A percentile compares a stretch with the other conserved stretches of the same genome.
These are phyloP conservation scores for Geranium brycei DNA, from an alignment of 345 rosid genomes.

Conservation along the genomic window DNA sequence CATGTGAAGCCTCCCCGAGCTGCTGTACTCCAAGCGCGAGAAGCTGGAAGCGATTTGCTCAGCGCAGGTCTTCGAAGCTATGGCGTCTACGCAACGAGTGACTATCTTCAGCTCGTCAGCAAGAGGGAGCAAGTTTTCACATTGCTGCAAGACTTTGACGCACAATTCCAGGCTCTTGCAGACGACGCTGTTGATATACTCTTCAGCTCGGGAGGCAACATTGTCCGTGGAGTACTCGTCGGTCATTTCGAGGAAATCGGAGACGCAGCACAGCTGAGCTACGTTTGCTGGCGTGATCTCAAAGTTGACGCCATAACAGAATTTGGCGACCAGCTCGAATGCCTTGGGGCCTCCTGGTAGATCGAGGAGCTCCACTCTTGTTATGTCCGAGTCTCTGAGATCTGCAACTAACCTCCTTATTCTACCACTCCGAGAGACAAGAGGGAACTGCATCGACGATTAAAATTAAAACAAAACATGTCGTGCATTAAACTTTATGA, in stretches of 20 bases:
- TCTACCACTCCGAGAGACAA: slow-evolving; percentile 82
- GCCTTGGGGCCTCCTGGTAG: slow-evolving; percentile 80
- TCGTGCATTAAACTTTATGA: too few relatives aligned
- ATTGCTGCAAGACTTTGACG: slow-evolving; percentile 76
- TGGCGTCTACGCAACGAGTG: slow-evolving; percentile 73
- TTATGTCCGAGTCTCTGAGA: slow-evolving; percentile 75
- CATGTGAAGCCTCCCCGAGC: slow-evolving; percentile 97
- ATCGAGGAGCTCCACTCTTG: slow-evolving; percentile 82
- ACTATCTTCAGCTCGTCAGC: slow-evolving; percentile 79
- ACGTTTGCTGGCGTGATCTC: slow-evolving; percentile 83
- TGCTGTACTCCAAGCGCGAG: slow-evolving; percentile 87
- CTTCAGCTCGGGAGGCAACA: slow-evolving; percentile 78
- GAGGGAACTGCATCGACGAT: slow-evolving; percentile 59
- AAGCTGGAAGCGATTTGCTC: slow-evolving; percentile 97
- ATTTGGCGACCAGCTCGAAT: slow-evolving; percentile 84
- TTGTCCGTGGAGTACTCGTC: slow-evolving; percentile 83
- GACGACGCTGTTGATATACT: slow-evolving; percentile 69
- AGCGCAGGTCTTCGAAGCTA: slow-evolving; percentile 80
- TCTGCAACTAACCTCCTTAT: slow-evolving; percentile 73
- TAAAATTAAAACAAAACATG: neutral
- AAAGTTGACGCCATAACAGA: slow-evolving; percentile 84
- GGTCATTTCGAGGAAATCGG: slow-evolving; percentile 92
- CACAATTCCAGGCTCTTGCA: slow-evolving; percentile 85
- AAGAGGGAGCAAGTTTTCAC: slow-evolving; percentile 77
- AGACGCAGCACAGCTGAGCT: slow-evolving; percentile 66